Evolutionary conservation across 768 basidiomycete species (phyloP).

Genomic region (Tulasnella sp.): DNA sequence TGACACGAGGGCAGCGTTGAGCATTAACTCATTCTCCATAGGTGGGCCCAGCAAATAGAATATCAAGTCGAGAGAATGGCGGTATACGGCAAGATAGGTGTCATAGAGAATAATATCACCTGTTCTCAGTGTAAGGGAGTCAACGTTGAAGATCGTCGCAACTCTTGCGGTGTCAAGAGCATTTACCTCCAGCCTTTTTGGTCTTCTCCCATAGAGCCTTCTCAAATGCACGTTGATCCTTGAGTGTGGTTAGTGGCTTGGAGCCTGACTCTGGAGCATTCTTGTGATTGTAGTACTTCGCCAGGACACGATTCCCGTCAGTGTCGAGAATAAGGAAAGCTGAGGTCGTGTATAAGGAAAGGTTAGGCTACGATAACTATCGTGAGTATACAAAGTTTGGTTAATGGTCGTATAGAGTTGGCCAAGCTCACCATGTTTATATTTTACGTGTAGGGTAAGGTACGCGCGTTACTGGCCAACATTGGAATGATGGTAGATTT

Average conservation of each 20-base stretch:
- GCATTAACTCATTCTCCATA: conserved; percentile 91
- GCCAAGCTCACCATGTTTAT: no score
- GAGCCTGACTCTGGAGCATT: conserved; percentile 32
- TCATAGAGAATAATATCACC: conserved; percentile 92
- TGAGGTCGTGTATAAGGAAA: conserved; percentile 76
- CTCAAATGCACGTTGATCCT: conserved; percentile 93
- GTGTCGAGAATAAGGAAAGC: conserved; percentile 86
- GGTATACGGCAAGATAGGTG: conserved; percentile 82
- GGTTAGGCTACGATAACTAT: conserved; percentile 40
- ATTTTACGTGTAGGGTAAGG: no score
- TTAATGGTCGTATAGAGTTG: no score
- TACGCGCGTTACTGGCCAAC: no score
- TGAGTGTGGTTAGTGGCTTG: conserved; percentile 53
- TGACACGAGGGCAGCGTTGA: conserved; percentile 68
- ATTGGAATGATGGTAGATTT: no score
- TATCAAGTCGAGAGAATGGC: conserved; percentile 88
- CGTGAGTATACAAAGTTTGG: no score
- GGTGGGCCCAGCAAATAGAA: conserved; percentile 85
- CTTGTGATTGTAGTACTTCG: conserved; percentile 81
- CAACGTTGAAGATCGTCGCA: not conserved
- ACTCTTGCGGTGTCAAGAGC: conserved; percentile 18
- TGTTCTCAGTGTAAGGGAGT: conserved; percentile 22
- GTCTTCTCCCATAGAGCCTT: conserved; percentile 94
- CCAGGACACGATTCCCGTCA: conserved; percentile 89
- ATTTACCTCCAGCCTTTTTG: conserved; percentile 75